Evolutionary conservation across 441 rosid species (phyloP).

Genomic region (Populus hybrid): DNA sequence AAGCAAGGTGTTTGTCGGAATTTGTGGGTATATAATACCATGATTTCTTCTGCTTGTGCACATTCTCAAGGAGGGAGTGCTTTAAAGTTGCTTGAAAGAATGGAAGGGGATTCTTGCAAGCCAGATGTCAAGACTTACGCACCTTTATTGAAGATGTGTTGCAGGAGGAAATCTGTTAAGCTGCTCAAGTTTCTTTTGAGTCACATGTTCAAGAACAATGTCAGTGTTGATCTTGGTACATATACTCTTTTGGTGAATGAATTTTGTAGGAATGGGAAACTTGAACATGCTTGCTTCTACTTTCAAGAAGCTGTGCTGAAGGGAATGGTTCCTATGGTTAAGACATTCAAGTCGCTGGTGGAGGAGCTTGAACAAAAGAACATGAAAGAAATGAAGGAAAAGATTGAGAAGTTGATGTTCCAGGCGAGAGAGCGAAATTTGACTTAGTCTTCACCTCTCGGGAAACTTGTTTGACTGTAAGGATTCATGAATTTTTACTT

Average conservation of each 20-base stretch:
- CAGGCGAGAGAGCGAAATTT: not conserved
- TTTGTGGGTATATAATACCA: conserved; percentile 48
- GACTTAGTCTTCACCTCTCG: not conserved
- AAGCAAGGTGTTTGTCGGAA: conserved; percentile 52
- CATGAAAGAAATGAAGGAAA: conserved; percentile 45
- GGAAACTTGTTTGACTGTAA: not conserved
- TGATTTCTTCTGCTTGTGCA: conserved; percentile 53
- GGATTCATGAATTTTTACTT: not conserved
- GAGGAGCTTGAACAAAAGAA: conserved; percentile 49
- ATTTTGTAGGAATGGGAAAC: conserved; percentile 51
- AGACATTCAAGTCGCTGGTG: conserved; percentile 41
- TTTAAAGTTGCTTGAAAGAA: conserved; percentile 50
- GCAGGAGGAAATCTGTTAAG: conserved; percentile 65
- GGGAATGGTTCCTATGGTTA: conserved; percentile 57
- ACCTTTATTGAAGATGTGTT: conserved; percentile 68
- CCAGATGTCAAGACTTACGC: conserved; percentile 59
- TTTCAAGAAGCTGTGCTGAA: conserved; percentile 57
- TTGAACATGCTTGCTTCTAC: conserved; percentile 62
- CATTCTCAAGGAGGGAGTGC: conserved; percentile 56
- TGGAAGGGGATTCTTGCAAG: conserved; percentile 61
- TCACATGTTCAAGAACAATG: conserved; percentile 66
- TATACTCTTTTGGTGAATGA: conserved; percentile 51
- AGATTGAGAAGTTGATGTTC: conserved; percentile 38
- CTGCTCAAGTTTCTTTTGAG: conserved; percentile 46
- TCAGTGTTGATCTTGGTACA: conserved; percentile 57